Evolutionary conservation across 805 yeast genomes (phyloP).

Genomic region (Starmerella sirachaensis): DNA sequence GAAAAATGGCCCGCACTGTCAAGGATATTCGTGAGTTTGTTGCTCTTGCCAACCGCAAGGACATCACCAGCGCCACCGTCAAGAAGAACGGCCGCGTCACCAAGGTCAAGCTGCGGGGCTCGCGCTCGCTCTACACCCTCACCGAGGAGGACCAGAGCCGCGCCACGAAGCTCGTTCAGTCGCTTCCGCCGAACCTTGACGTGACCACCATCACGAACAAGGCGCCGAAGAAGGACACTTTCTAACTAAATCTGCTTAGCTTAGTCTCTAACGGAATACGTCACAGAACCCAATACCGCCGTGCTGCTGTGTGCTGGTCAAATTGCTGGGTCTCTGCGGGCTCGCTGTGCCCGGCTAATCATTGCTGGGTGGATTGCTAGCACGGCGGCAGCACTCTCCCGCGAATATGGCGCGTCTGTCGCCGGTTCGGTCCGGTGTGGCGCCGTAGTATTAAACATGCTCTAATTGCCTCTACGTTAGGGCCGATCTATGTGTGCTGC

Average conservation of each 20-base stretch:
- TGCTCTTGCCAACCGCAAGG: constrained; percentile 75
- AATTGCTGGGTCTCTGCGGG: no score
- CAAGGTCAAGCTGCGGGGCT: constrained; percentile 98
- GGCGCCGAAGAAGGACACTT: constrained; percentile 20
- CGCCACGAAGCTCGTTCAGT: constrained; percentile 95
- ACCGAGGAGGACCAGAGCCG: constrained; percentile 89
- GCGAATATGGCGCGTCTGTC: no score
- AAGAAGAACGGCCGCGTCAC: constrained; percentile 90
- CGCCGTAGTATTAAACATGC: no score
- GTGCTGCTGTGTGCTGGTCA: no score
- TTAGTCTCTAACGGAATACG: background rate
- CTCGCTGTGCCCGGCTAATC: background rate
- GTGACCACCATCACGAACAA: constrained; percentile 23
- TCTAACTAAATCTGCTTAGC: constrained; percentile 5
- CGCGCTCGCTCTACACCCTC: constrained; percentile 88
- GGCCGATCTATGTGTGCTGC: no score
- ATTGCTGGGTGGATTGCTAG: background rate
- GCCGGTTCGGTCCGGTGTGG: no score
- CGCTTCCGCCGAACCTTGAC: constrained; percentile 67
- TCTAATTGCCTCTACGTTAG: no score
- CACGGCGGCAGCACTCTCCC: background rate
- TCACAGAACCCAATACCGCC: background rate
- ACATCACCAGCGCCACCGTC: constrained; percentile 85
- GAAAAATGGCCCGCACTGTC: constrained; percentile 43
- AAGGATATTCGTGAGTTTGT: constrained; percentile 95